Conservation (phyloP, 495 filamentous ascomycete species). For the Daldinia caldariorum region DNA sequence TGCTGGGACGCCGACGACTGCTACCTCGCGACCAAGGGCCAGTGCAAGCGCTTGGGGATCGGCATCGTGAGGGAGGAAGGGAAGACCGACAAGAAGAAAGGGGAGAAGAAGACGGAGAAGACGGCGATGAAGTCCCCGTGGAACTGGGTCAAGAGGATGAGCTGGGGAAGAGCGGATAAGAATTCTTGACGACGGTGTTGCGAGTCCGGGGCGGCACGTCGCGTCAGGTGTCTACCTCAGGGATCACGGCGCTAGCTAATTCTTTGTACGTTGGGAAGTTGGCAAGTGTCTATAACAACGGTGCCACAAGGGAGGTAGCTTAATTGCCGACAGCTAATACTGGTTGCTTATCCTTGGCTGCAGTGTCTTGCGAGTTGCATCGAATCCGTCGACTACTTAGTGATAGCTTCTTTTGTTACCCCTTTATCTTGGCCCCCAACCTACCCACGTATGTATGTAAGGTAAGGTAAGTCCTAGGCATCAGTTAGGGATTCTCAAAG, state of each 20-base stretch:
- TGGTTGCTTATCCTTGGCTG: too few species aligned
- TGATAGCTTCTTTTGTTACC: too few species aligned
- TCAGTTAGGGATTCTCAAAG: too few species aligned
- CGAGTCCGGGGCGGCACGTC: not conserved
- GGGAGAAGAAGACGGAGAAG: not conserved
- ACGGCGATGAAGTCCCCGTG: not conserved
- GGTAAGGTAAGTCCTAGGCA: too few species aligned
- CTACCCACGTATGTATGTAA: too few species aligned
- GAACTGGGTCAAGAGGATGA: not conserved
- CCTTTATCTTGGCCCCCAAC: too few species aligned
- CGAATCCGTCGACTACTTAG: too few species aligned
- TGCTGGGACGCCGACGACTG: conserved; percentile 10
- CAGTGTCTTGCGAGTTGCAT: too few species aligned
- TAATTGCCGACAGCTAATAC: not conserved
- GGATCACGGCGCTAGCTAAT: too few species aligned
- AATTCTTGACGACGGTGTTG: not conserved
- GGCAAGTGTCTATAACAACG: conserved; percentile 1
- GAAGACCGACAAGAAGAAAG: not conserved
- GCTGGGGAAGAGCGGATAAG: not conserved
- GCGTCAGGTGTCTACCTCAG: too few species aligned
- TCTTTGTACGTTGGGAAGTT: not conserved
- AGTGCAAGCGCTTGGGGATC: conserved; percentile 10
- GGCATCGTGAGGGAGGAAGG: not conserved
- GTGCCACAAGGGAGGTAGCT: not conserved
- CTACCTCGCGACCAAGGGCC: conserved; percentile 1